Evolutionary conservation across 2,329 filamentous ascomycete species (phyloP).

Genomic region (Cryphonectria naterciae): DNA sequence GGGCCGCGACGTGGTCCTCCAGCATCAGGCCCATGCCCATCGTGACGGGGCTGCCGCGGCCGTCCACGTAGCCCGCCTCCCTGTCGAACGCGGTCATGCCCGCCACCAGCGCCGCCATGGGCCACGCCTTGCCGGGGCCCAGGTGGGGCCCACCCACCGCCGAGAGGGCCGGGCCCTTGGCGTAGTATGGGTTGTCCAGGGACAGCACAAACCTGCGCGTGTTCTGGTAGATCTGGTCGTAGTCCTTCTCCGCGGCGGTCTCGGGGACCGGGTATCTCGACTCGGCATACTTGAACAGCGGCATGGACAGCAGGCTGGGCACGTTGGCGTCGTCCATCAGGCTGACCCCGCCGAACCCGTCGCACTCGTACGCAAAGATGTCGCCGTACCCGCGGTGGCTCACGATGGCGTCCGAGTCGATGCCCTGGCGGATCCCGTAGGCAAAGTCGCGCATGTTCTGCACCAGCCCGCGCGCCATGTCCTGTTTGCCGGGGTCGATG

Average conservation of each 20-base stretch:
- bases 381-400: conserved; percentile 60
- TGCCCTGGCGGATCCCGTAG: conserved; percentile 66
- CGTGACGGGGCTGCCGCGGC: conserved; percentile 33
- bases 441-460: conserved; percentile 60
- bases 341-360: conserved; percentile 69
- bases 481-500: conserved; percentile 38
- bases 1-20: conserved; percentile 39
- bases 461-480: conserved; percentile 48
- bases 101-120: conserved; percentile 59
- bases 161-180: conserved; percentile 67
- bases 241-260: conserved; percentile 39
- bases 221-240: conserved; percentile 73
- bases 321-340: conserved; percentile 77
- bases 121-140: conserved; percentile 62
- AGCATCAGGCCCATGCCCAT: conserved; percentile 26
- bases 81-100: conserved; percentile 50
- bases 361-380: conserved; percentile 79
- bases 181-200: conserved; percentile 78
- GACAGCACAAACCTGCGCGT: conserved; percentile 79
- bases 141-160: conserved; percentile 74
- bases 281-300: conserved; percentile 61
- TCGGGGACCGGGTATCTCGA: conserved; percentile 22
- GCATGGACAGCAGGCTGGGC: conserved; percentile 66
- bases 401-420: conserved; percentile 73
- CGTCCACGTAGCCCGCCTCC: conserved; percentile 33